Percentiles rank a stretch among this genome's conserved stretches.
Conservation (phyloP, 164 flowering plant genomes). For the Magnolia officinalis region DNA sequence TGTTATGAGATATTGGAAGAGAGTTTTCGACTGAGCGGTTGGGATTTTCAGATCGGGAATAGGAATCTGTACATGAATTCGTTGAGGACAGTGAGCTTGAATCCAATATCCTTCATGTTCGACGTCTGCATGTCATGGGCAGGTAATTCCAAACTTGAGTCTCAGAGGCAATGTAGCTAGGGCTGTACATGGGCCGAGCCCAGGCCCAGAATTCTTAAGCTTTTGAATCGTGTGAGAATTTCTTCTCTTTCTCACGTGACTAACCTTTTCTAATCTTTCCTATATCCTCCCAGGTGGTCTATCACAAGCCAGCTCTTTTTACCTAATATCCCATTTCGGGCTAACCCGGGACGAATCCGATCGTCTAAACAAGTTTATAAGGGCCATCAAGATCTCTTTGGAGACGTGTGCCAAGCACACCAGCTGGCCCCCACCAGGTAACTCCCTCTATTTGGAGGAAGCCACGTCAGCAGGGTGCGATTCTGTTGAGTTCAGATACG, state of each 20-base stretch:
- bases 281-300: conserved; percentile 1
- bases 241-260: too few relatives aligned
- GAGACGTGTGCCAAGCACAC: conserved; percentile 6
- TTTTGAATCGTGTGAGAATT: too few relatives aligned
- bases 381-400: conserved; percentile 5
- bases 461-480: not conserved
- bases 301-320: conserved; percentile 7
- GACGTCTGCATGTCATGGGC: conserved; percentile 14
- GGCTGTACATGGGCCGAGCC: too few relatives aligned
- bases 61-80: conserved; percentile 5
- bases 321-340: conserved; percentile 1
- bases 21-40: conserved; percentile 9
- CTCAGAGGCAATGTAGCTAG: too few relatives aligned
- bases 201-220: too few relatives aligned
- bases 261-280: not conserved
- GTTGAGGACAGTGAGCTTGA: conserved; percentile 1
- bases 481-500: not conserved
- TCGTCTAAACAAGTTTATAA: not conserved
- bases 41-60: not conserved
- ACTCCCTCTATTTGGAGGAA: not conserved
- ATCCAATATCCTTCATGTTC: conserved; percentile 14
- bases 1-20: conserved; percentile 1
- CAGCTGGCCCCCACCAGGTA: conserved; percentile 10
- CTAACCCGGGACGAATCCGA: not conserved
- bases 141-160: not conserved